phyloP scores from a whole-genome alignment of 257 asterid genomes.

The Solanum neorickii region DNA sequence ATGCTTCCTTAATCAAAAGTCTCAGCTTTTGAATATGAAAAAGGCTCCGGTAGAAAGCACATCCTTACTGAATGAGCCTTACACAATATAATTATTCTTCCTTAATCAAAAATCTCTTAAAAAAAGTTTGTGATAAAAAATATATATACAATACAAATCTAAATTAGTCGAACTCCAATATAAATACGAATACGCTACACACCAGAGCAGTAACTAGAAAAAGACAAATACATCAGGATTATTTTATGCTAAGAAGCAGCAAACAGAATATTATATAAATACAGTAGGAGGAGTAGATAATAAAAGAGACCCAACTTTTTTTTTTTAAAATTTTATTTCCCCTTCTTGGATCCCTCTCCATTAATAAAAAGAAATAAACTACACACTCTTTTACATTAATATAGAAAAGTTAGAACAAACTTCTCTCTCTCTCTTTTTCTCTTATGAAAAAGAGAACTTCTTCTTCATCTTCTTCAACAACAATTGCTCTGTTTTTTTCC shows the following conservation, averaged over 20 bases:
- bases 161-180: not conserved
- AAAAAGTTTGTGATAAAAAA: not conserved
- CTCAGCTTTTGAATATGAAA: not conserved
- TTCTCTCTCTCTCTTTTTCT: constrained; percentile 18
- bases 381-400: not conserved
- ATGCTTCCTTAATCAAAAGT: not conserved
- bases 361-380: constrained; percentile 35
- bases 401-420: not conserved
- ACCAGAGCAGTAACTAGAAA: not conserved
- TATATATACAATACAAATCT: accelerated
- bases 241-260: not conserved
- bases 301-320: not conserved
- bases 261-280: not conserved
- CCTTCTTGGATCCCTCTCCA: constrained; percentile 48
- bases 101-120: not conserved
- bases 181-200: accelerated
- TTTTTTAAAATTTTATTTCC: not conserved
- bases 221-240: not conserved
- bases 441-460: constrained; percentile 30
- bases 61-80: not conserved
- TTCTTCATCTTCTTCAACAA: not conserved
- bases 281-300: not conserved
- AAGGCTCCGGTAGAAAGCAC: accelerated
- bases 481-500: constrained; percentile 12
- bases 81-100: not conserved